Base-by-base conservation (phyloP, 139 green algal genomes). In the Raphidocelis subcapitata region DNA sequence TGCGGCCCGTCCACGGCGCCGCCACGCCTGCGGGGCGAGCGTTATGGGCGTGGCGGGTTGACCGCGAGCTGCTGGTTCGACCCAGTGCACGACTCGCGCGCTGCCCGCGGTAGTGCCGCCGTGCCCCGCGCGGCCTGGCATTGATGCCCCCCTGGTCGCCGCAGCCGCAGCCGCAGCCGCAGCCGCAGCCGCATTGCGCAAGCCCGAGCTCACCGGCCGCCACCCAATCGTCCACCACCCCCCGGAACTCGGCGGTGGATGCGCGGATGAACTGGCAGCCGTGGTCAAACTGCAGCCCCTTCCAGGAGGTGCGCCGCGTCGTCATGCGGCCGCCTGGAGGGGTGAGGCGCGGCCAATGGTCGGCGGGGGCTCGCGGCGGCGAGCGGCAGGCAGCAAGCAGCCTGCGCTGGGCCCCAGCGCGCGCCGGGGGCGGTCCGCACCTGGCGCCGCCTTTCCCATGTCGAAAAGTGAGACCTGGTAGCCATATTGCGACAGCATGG, bases 211-310 rank as follows among this genome's bases (percentile, higher is more conserved):
- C 55, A 62, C 55, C 60, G 29, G 70, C 70, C 52, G 32, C 47
- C 15, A 56, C 44, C 70, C 70, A 77, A 5, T 70, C 47, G 5
- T 77, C 36, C 20, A 49, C 61, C 2, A 70, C 47, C 15, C 28
- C 35, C 47, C 62, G 69, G 61, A 77, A 77, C 5, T 26, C 51
- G 3, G 51, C 63, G 12, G 32, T 61, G 28, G 41, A 33, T 32
- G 72, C 36, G 29, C 63, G 32, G 5, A 78, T 47, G 61, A 72
- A 72, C 63, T 78, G 72, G 15, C 49, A 63, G 33, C 72, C 72
- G 24, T 78, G 72, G 52, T 78, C 72, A 67, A 78, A 78, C 35
- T 78, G 72, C 31, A 78, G 37, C 0, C 36, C 36, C 44, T 72
- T 59, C 72, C 72, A 78, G 26, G 47, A 67, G 5, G 72, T 78